Evolutionary conservation across 306 rosid genomes (phyloP).

Genomic region (Fragaria ananassa): DNA sequence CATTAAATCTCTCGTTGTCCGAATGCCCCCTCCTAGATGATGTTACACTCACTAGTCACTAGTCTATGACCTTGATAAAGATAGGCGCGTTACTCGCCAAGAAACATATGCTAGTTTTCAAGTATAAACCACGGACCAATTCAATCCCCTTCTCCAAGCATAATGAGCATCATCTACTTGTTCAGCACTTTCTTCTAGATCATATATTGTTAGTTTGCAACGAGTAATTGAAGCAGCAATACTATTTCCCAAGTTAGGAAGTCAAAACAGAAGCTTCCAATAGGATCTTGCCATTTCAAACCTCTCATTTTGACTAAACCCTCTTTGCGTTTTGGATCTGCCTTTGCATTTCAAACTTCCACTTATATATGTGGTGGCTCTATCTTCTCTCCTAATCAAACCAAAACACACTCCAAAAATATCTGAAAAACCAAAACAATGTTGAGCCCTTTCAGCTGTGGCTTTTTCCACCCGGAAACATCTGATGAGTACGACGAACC

Average conservation of each 20-base stretch:
- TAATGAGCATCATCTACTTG: not conserved
- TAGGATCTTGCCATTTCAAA: constrained; percentile 27
- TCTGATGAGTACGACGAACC: constrained; percentile 37
- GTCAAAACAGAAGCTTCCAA: constrained; percentile 60
- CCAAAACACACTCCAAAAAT: not conserved
- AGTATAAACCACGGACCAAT: not conserved
- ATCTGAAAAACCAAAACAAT: constrained; percentile 16
- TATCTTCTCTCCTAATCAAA: constrained; percentile 1
- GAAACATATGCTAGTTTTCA: not conserved
- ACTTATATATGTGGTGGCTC: not conserved
- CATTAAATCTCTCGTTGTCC: no score
- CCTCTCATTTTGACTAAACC: constrained; percentile 36
- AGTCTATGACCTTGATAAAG: not conserved
- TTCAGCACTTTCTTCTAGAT: not conserved
- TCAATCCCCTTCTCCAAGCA: constrained; percentile 10
- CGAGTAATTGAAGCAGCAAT: not conserved
- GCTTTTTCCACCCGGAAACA: constrained; percentile 24
- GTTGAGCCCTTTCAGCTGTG: constrained; percentile 55
- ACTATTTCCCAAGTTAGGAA: constrained; percentile 29
- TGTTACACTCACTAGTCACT: no score
- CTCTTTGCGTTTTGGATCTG: constrained; percentile 28
- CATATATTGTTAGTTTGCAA: not conserved
- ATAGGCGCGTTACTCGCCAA: not conserved
- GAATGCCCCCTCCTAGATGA: no score
- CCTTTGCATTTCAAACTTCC: constrained; percentile 20